phyloP scores from a whole-genome alignment of 148 eudicot genomes.

The Pharnaceum exiguum region DNA sequence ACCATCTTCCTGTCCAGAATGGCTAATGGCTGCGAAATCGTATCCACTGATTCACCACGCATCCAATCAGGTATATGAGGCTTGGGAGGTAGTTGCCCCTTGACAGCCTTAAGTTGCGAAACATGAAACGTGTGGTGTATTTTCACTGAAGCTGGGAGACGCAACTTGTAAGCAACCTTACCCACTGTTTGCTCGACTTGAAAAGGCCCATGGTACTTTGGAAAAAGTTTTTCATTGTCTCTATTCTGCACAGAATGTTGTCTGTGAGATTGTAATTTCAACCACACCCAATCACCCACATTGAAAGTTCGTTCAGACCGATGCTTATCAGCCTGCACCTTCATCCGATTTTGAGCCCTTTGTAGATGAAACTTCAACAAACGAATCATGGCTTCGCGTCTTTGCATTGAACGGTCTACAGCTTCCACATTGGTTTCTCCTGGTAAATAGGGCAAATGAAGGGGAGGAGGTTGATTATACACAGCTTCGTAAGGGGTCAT shows the following conservation, averaged over 20 bases:
- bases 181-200: neutral
- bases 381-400: too few relatives aligned
- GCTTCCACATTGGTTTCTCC: too few relatives aligned
- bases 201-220: neutral
- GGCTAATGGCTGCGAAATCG: neutral
- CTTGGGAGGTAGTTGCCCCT: neutral
- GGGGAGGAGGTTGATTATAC: too few relatives aligned
- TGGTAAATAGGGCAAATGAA: too few relatives aligned
- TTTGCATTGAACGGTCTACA: too few relatives aligned
- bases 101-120: neutral
- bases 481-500: too few relatives aligned
- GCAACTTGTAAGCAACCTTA: neutral
- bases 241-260: neutral
- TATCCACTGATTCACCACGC: neutral
- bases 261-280: neutral
- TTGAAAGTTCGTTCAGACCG: neutral
- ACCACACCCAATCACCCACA: neutral
- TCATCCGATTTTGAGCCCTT: too few relatives aligned
- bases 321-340: too few relatives aligned
- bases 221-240: neutral
- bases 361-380: too few relatives aligned
- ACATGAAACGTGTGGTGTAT: neutral
- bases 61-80: neutral
- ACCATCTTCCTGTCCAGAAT: neutral
- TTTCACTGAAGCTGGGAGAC: neutral